phyloP scores from a whole-genome alignment of 2,329 filamentous ascomycete species.

The Talaromyces sp. region DNA sequence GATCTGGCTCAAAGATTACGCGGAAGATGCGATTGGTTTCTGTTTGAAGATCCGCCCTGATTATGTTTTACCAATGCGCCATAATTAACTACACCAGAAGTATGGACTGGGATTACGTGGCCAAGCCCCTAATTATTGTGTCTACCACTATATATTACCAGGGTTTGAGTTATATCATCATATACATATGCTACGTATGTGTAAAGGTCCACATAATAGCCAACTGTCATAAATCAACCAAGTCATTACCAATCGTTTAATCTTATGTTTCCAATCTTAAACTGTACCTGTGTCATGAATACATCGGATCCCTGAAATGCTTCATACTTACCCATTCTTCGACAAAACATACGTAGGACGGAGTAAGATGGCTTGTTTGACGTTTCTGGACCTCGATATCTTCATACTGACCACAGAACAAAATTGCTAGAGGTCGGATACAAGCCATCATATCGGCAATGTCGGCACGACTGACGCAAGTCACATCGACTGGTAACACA shows the following conservation, averaged over 20 bases:
- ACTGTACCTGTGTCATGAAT: not conserved
- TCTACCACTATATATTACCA: not conserved
- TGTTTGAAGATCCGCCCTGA: not conserved
- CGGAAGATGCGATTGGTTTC: not conserved
- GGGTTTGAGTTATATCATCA: not conserved
- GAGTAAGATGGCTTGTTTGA: not conserved
- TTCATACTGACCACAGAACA: not conserved
- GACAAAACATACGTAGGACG: not conserved
- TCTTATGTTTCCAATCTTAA: not conserved
- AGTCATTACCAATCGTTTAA: not conserved
- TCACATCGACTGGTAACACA: not conserved
- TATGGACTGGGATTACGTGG: not conserved
- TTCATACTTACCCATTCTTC: not conserved
- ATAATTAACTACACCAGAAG: not conserved
- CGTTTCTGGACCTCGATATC: not conserved
- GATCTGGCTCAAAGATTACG: not conserved
- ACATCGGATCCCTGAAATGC: not conserved
- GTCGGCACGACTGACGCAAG: not conserved
- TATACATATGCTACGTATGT: not conserved
- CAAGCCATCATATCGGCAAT: not conserved
- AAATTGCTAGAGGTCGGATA: not conserved
- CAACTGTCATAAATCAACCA: not conserved
- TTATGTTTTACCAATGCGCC: not conserved
- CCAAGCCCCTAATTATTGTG: not conserved
- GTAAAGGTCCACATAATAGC: not conserved